Evolutionary conservation across 805 yeast species (phyloP), one percentile per base, ranked within the genome.

Genomic region (Ogataea polymorpha): DNA sequence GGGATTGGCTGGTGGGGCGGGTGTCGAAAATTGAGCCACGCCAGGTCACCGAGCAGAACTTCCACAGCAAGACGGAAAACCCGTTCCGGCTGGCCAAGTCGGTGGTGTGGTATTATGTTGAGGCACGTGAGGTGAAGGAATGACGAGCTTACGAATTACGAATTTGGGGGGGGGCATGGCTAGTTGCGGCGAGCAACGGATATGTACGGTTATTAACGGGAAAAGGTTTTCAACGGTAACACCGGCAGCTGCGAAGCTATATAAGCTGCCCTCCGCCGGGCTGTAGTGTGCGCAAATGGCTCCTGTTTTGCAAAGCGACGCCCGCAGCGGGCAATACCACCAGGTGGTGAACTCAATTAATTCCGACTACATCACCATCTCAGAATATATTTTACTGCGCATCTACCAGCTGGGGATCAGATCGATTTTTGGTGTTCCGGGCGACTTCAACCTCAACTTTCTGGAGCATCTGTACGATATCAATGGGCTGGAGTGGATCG

Each of bases 1-100:
- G 82, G 39, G 96, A 90, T 50, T 91, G 96, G 91, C 71, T 90
- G 55, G 81, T 91, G 24, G 96, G 86, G 0, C 67, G 83, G 37
- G 79, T 90, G 12, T 53, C 67, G 8, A 63, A 60, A n/a, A 74
- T 90, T 34, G 79, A 77, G 43, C 75, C 76, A 50, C 69, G 70
- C 33, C 54, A 61, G 3, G 84, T 81, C 4, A 71, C 72, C 0
- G 72, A 67, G n/a, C 68, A 59, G 4, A 72, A 67, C 37, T 63
- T 53, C 12, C 53, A 55, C n/a, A 58, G 58, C 35, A 49, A 58
- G 15, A 44, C 39, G 5, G 67, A 66, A 17, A 87, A 86, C 55
- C 93, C 95, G 5, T 86, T 76, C 59, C 75, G 71, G 33, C 68
- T 87, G 35, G 71, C 80, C 18, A 68, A 68, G 27, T 89, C 89